Evolutionary conservation across 2,329 filamentous ascomycete genomes (phyloP).

Genomic region (Pestalotiopsis fici): DNA sequence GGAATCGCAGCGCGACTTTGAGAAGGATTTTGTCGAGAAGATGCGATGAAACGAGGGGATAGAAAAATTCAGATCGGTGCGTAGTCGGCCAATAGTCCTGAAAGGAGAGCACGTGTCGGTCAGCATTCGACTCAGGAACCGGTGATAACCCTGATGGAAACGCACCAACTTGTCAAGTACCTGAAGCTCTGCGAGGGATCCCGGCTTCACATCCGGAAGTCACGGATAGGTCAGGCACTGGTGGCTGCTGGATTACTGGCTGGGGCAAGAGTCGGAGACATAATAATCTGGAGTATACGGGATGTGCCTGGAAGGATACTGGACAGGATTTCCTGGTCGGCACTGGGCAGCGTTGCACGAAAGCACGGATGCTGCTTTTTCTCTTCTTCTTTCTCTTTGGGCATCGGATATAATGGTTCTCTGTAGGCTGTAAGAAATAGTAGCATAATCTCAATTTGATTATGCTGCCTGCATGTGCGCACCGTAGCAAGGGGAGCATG

Average conservation of each 20-base stretch:
- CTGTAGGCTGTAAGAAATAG: background rate
- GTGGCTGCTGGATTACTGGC: background rate
- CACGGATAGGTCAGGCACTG: background rate
- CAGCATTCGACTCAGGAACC: background rate
- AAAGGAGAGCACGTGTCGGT: background rate
- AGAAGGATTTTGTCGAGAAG: background rate
- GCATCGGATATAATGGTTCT: background rate
- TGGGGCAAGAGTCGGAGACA: background rate
- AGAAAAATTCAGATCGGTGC: background rate
- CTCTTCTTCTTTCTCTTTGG: background rate
- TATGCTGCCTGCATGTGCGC: background rate
- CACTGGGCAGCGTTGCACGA: constrained; percentile 4
- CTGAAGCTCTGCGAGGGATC: background rate
- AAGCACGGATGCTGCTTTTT: background rate
- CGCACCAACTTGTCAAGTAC: background rate
- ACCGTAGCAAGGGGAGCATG: background rate
- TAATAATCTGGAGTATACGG: background rate
- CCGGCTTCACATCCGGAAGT: constrained; percentile 7
- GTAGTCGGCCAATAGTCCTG: background rate
- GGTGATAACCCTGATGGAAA: background rate
- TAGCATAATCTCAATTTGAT: background rate
- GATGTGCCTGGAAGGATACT: background rate
- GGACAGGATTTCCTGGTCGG: background rate
- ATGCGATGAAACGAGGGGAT: constrained; percentile 1
- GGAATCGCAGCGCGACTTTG: background rate